Percentiles rank a stretch among this genome's conserved stretches.
phyloP scores from a whole-genome alignment of 2,329 filamentous ascomycete genomes.

The Escovopsis sp. region DNA sequence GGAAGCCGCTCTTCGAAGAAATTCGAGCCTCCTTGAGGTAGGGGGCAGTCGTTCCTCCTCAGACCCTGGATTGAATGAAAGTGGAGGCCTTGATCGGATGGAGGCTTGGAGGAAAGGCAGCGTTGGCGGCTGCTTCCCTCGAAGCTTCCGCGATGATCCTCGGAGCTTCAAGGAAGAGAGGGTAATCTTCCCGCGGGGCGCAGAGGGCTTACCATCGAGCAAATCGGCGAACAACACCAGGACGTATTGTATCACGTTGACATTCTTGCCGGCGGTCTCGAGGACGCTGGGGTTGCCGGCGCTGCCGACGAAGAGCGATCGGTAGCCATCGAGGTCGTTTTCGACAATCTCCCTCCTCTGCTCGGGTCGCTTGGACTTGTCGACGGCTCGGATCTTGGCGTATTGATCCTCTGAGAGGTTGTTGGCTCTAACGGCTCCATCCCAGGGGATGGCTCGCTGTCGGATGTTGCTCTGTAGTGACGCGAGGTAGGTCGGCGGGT shows the following conservation, averaged over 20 bases:
- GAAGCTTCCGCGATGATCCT: neutral
- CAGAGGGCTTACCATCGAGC: slow-evolving; percentile 55
- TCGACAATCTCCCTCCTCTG: slow-evolving; percentile 74
- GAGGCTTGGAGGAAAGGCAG: neutral
- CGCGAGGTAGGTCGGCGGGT: slow-evolving; percentile 70
- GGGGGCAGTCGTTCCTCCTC: neutral
- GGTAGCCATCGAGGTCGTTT: slow-evolving; percentile 64
- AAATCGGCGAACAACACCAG: slow-evolving; percentile 79
- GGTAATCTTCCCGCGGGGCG: too few species aligned
- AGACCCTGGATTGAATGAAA: neutral
- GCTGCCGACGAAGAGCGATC: slow-evolving; percentile 62
- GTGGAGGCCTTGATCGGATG: too few species aligned
- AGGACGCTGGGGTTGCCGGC: slow-evolving; percentile 57
- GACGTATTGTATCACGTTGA: slow-evolving; percentile 89
- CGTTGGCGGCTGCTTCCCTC: neutral
- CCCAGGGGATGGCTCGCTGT: slow-evolving; percentile 90
- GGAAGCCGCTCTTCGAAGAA: too few species aligned
- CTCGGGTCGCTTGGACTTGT: slow-evolving; percentile 80
- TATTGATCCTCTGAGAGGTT: slow-evolving; percentile 89
- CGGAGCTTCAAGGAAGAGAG: too few species aligned
- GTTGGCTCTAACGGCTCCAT: slow-evolving; percentile 83
- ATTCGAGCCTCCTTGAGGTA: neutral
- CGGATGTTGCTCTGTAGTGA: slow-evolving; percentile 96
- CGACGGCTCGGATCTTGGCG: slow-evolving; percentile 88
- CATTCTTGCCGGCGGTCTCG: slow-evolving; percentile 69